Conservation (phyloP, 1,284 basidiomycete genomes). For the Leccinum cinnamomeum region DNA sequence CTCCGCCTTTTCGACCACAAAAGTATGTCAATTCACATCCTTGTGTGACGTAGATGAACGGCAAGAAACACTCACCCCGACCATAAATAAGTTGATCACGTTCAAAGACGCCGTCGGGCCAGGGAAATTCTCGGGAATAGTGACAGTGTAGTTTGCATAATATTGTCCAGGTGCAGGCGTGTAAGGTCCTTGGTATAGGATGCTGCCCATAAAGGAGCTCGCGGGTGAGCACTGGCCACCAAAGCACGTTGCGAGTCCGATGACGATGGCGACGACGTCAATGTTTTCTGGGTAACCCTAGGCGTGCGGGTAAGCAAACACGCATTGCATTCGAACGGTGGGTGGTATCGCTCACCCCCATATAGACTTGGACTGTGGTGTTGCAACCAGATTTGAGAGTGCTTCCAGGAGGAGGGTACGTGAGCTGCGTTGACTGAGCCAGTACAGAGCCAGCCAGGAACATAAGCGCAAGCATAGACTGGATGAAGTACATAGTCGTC, state of each 20-base stretch:
- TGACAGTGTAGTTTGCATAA: conserved; percentile 26
- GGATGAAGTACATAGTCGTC: conserved; percentile 20
- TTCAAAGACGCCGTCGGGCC: conserved; percentile 21
- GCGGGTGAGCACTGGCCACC: conserved; percentile 16
- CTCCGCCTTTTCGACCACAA: conserved; percentile 12
- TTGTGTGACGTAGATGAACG: not conserved
- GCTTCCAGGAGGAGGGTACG: conserved; percentile 9
- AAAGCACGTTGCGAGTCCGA: conserved; percentile 24
- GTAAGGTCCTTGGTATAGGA: conserved; percentile 29
- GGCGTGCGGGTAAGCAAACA: not conserved
- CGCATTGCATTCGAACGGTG: not conserved
- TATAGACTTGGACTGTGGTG: conserved; percentile 22
- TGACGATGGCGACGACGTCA: conserved; percentile 27
- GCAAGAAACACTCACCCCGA: conserved; percentile 26
- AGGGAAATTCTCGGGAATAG: conserved; percentile 18
- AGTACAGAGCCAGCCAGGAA: conserved; percentile 15
- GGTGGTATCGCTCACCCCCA: conserved; percentile 19
- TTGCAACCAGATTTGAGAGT: conserved; percentile 13
- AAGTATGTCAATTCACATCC: conserved; percentile 4
- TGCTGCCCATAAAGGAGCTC: conserved; percentile 19
- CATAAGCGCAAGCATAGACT: conserved; percentile 14
- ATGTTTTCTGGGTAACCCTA: conserved; percentile 27
- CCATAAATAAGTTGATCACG: conserved; percentile 28
- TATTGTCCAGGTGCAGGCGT: not conserved
- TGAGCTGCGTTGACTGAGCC: conserved; percentile 23